Evolutionary conservation across 371 early-diverging fungal genomes (phyloP), one percentile per base, ranked within the genome.

Genomic region (Mucor irregularis): DNA sequence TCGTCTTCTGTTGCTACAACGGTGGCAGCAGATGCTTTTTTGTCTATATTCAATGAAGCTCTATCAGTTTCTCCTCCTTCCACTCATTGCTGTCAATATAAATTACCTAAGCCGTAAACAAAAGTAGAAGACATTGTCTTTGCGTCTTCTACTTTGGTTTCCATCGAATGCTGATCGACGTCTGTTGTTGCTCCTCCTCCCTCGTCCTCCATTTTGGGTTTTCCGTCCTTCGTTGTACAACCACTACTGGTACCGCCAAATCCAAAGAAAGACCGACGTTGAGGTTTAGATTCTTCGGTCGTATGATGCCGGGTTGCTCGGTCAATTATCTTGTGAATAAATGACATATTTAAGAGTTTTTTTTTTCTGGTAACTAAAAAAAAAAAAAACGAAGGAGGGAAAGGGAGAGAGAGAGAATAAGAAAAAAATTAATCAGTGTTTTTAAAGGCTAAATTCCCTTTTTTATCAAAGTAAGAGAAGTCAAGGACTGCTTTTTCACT

Each of bases 221-320:
- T 49, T 22, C 13, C 33, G 1, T 31, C 22, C 37, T n/a, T n/a
- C n/a, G n/a, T n/a, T n/a, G n/a, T n/a, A n/a, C n/a, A n/a, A n/a
- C n/a, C n/a, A 44, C 44, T 58, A 44, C 34, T 57, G 29, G 43
- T 57, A 19, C 34, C 28, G 28, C 55, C 51, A 55, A 64, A 64
- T 11, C 64, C 64, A 64, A 64, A 64, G 43, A 64, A 58, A 42
- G 64, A 64, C 54, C 64, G 64, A 49, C 64, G 64, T 39, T 63
- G 53, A 33, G 53, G 53, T 46, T 53, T 58, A 31, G 53, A 54
- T 46, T 64, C 59, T 10, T 31, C 16, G 9, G 51, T 39, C 24
- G 28, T 52, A 21, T 35, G 52, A 19, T 63, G 33, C 29, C 64
- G 54, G 29, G 64, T 44, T 31, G 64, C 64, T 55, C 55, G 51